Base-by-base conservation (phyloP, 106 monocot genomes). In the Narthecium ossifragum region DNA sequence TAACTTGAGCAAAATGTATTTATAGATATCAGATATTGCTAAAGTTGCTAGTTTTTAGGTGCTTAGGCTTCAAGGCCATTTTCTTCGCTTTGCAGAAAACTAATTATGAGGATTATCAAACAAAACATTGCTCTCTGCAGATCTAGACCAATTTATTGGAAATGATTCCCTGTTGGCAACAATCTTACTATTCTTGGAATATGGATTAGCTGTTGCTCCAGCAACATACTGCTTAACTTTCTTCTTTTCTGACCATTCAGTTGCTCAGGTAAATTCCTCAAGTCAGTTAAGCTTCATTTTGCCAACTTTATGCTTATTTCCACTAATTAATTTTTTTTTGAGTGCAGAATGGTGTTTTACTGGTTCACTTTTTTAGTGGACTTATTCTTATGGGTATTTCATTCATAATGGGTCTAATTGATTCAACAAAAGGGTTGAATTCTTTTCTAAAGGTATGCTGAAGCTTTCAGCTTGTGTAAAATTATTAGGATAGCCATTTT, bases 331-430 rank as follows among this genome's bases (percentile, higher is more conserved):
- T 67, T 48, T 67, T 15, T 30, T 65, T 69, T 18, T 63, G 24
- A 56, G 52, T 78, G 53, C 83, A 92, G 92, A 92, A 92, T 84
- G 75, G 68, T 21, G 68, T 87, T 66, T 84, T 92, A 60, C 73
- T 92, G 65, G 67, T 92, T 29, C 92, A 92, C 63, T 92, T 92
- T 71, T 72, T 92, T 43, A 74, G 71, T 61, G 92, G 92, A 24
- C 80, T 92, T 53, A 71, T 92, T 69, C 87, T 92, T 22, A 92
- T 92, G 92, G 80, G 87, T 60, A 75, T 92, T 51, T 92, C 92
- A 24, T 92, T 92, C 60, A 43, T 92, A 56, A 80, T 92, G 92
- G 92, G 86, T 31, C 78, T 92, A 40, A 46, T 92, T 51, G 65
- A 80, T 32, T 63, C 80, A 65, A 92, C 84, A 46, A 87, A 70